Conservation (phyloP, 2,329 filamentous ascomycete genomes). For the Pseudogymnoascus sp. region DNA sequence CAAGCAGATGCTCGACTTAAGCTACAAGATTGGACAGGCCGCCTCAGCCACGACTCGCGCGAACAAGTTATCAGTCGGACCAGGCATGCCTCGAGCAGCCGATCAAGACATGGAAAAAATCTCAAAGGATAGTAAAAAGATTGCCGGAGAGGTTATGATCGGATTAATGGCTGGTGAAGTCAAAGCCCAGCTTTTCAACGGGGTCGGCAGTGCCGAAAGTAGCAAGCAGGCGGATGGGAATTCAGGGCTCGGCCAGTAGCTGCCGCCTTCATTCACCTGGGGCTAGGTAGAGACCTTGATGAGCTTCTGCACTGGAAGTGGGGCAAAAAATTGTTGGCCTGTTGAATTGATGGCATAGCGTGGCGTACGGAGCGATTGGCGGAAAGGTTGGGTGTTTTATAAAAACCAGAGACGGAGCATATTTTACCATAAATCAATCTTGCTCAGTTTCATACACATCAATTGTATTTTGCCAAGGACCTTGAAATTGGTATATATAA, state of each 20-base stretch:
- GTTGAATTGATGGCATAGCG: slow-evolving; percentile 7
- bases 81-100: slow-evolving; percentile 20
- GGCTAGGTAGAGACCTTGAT: background rate
- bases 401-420: background rate
- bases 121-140: slow-evolving; percentile 48
- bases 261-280: background rate
- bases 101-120: slow-evolving; percentile 47
- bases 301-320: background rate
- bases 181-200: slow-evolving; percentile 42
- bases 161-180: slow-evolving; percentile 38
- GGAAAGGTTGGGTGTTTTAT: background rate
- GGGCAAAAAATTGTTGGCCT: background rate
- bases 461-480: background rate
- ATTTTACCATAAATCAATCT: slow-evolving; percentile 1
- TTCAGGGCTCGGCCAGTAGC: background rate
- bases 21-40: slow-evolving; percentile 69
- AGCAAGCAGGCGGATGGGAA: background rate
- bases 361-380: slow-evolving; percentile 2
- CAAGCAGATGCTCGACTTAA: slow-evolving; percentile 84
- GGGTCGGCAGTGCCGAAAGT: slow-evolving; percentile 11
- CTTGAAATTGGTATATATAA: slow-evolving; percentile 3
- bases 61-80: slow-evolving; percentile 24
- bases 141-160: slow-evolving; percentile 44
- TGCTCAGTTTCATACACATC: background rate
- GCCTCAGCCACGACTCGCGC: slow-evolving; percentile 34